A percentile compares a stretch with the other conserved stretches of the same genome.
These are phyloP conservation scores for Terfezia boudieri DNA, from an alignment of 495 filamentous ascomycete species.

Conservation along the genomic window DNA sequence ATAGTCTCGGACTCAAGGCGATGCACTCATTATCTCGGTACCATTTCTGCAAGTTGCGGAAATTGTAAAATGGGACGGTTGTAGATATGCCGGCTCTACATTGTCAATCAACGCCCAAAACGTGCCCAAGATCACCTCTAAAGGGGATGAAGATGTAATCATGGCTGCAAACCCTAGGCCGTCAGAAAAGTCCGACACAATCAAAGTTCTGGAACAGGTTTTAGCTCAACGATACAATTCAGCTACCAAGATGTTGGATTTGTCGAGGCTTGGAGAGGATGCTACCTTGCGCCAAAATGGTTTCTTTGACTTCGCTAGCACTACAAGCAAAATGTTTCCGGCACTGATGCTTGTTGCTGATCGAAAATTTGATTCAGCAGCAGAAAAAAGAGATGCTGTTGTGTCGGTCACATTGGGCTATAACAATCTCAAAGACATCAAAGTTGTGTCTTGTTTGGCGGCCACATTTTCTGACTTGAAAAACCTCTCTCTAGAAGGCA, in stretches of 20 bases:
- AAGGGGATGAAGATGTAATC: conserved; percentile 6
- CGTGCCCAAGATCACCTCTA: not conserved
- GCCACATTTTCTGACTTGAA: conserved; percentile 58
- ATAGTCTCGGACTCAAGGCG: not conserved
- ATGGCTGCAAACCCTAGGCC: conserved; percentile 7
- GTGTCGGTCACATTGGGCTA: conserved; percentile 52
- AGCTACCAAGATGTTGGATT: conserved; percentile 48
- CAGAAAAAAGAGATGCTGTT: conserved; percentile 48
- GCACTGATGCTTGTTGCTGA: conserved; percentile 68
- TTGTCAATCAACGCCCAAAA: not conserved
- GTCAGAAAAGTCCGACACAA: conserved; percentile 20
- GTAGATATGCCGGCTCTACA: not conserved
- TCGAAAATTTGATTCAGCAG: conserved; percentile 37
- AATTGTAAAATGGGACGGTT: not conserved
- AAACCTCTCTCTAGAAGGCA: conserved; percentile 29
- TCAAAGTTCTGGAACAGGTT: conserved; percentile 27
- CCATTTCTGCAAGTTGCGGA: not conserved
- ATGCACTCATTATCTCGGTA: not conserved
- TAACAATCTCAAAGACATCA: conserved; percentile 49
- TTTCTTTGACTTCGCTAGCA: conserved; percentile 45
- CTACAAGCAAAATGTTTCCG: conserved; percentile 72
- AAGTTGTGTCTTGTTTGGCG: conserved; percentile 46
- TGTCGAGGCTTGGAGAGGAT: conserved; percentile 53
- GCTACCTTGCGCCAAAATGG: conserved; percentile 43
- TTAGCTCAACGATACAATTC: conserved; percentile 51